Base-by-base conservation (phyloP, 139 green algal genomes). In the Axilococcus clingmanii region DNA sequence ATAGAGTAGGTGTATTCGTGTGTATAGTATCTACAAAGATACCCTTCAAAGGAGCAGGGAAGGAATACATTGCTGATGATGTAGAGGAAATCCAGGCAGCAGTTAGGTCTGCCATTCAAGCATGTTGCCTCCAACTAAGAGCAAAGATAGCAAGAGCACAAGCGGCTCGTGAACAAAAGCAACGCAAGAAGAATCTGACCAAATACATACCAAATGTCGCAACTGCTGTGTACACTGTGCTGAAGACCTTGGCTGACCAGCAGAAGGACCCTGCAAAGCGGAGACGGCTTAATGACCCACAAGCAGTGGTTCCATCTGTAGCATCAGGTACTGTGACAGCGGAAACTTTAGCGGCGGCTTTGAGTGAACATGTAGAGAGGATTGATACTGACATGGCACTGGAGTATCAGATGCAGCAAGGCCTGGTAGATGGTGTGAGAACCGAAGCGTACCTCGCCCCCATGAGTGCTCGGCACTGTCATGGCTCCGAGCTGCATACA, bases 41-140 rank as follows among this genome's bases (percentile, higher is more conserved):
- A 52, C 91, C 91, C 5, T 98, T 96, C 88, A 98, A 98, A 68
- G 86, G 86, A 19, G 85, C 85, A 15, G 86, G 86, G 45, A 98
- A 98, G 73, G 90, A 98, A 79, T 97, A 98, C 86, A 91, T 98
- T 4, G 80, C 86, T 0, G 90, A 96, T 55, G 89, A 98, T 57
- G 77, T 96, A 42, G 77, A 88, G 45, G 84, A 94, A 62, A 94
- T 97, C 64, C 80, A 88, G 52, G 53, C 35, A 3, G 89, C 90
- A 0, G 86, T 96, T 29, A 86, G 83, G 67, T 33, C 65, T 0
- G 76, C 87, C 4, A 80, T 95, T 22, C 78, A 87, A 75, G 60
- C 77, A 37, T 96, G 87, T 71, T 82, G 80, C 48, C 15, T 66
- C 24, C 67, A 82, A 62, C 54, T 94, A 15, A 83, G 82, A 48